phyloP scores from a whole-genome alignment of 768 basidiomycete species.

The Russula compacta region DNA sequence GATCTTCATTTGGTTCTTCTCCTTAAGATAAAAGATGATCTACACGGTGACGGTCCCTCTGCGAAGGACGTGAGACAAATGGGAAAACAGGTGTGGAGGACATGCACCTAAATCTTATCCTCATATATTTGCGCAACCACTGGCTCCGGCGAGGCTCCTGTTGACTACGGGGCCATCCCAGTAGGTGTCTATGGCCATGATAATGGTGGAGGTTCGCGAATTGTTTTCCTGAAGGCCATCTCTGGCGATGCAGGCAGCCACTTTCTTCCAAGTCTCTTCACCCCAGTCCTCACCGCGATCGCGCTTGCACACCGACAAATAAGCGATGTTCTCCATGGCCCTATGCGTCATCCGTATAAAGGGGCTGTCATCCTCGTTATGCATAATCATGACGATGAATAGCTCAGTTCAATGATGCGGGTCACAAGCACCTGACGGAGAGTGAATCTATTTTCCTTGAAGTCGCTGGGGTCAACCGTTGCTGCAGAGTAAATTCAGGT shows the following conservation, averaged over 20 bases:
- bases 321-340: constrained; percentile 88
- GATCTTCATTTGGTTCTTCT: constrained; percentile 94
- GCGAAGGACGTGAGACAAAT: constrained; percentile 1
- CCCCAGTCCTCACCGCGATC: constrained; percentile 93
- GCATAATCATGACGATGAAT: constrained; percentile 98
- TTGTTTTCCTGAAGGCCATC: constrained; percentile 85
- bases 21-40: constrained; percentile 85
- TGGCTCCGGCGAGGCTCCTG: constrained; percentile 38
- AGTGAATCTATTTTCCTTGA: constrained; percentile 72
- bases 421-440: constrained; percentile 83
- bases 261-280: constrained; percentile 97
- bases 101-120: constrained; percentile 80
- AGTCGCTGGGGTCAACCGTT: constrained; percentile 94
- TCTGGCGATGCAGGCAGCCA: constrained; percentile 86
- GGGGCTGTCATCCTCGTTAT: constrained; percentile 86
- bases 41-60: constrained; percentile 91
- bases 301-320: constrained; percentile 59
- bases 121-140: constrained; percentile 91
- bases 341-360: constrained; percentile 94
- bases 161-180: constrained; percentile 91
- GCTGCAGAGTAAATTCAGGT: constrained; percentile 97
- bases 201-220: constrained; percentile 68
- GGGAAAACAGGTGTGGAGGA: neutral
- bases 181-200: constrained; percentile 91
- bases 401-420: constrained; percentile 86